Percentiles rank a stretch among this genome's conserved stretches.
phyloP scores from a whole-genome alignment of 352 stramenopile species.

The Phytophthora melonis region DNA sequence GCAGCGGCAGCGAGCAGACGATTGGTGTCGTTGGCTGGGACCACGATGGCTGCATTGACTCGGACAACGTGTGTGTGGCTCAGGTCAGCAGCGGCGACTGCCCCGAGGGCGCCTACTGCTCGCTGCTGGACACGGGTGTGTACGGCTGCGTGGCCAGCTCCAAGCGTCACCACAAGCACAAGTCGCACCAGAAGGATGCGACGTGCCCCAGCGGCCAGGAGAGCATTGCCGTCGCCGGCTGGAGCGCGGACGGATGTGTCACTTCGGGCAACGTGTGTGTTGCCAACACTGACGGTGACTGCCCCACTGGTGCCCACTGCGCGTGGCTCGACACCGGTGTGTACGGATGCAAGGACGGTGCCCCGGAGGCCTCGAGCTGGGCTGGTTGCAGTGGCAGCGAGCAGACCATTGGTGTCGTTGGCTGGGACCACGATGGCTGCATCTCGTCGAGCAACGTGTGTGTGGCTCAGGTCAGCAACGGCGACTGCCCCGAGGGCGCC shows the following conservation, averaged over 20 bases:
- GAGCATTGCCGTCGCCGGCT: slow-evolving; percentile 25
- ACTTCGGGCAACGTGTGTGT: slow-evolving; percentile 19
- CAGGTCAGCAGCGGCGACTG: slow-evolving; percentile 25
- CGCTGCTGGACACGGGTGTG: slow-evolving; percentile 31
- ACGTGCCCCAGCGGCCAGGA: slow-evolving; percentile 20
- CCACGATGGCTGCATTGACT: slow-evolving; percentile 21
- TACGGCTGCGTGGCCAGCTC: slow-evolving; percentile 34
- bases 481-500: slow-evolving; percentile 27
- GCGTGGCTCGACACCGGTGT: slow-evolving; percentile 27
- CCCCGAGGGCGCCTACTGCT: slow-evolving; percentile 28
- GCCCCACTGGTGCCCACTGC: slow-evolving; percentile 29
- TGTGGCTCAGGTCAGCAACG: slow-evolving; percentile 36
- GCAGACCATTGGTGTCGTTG: slow-evolving; percentile 21
- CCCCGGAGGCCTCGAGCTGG: slow-evolving; percentile 4
- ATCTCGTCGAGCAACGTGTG: slow-evolving; percentile 28
- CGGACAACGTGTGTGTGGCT: slow-evolving; percentile 24
- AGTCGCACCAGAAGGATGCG: slow-evolving; percentile 1
- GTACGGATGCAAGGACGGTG: slow-evolving; percentile 30
- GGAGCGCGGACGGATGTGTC: slow-evolving; percentile 20
- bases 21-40: slow-evolving; percentile 27
- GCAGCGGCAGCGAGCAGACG: slow-evolving; percentile 18
- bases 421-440: slow-evolving; percentile 34
- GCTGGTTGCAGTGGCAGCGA: slow-evolving; percentile 13
- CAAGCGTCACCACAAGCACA: slow-evolving; percentile 20
- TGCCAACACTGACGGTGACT: slow-evolving; percentile 26